Base-by-base conservation (phyloP, 2,329 filamentous ascomycete genomes). In the Corniculantispora saksenae region DNA sequence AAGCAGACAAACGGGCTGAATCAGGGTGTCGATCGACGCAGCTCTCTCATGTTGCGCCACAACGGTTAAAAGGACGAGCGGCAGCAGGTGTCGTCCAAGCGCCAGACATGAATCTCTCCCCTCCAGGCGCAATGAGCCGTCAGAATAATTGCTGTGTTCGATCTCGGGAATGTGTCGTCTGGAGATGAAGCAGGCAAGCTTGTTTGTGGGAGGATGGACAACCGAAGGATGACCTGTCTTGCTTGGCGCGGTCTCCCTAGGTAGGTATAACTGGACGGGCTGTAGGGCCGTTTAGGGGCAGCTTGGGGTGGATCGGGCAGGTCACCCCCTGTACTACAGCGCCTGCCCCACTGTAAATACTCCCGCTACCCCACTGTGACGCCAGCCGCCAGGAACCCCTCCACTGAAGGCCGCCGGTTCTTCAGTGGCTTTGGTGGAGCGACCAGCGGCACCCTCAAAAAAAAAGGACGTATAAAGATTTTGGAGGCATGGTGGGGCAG, bases 401-500 rank as follows among this genome's bases (percentile, higher is more conserved):
- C 61, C 53, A 35, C 50, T 25, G 25, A 27, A 56, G 9, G 51
- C 60, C 59, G 32, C 32, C 17, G 7, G 35, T 38, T n/a, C 35
- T 43, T 43, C 38, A 7, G 12, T 19, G 38, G 38, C 38, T 13
- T 43, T 13, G 12, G 38, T 43, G 38, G 12, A 7, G n/a, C 17
- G 38, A 32, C 38, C 38, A 43, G 5, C 38, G 38, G n/a, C n/a
- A n/a, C n/a, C n/a, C n/a, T n/a, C n/a, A n/a, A n/a, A 7, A 38
- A 48, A 38, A 61, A 43, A 21, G 21, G 29, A 29, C 17, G 19
- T 10, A 3, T 32, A 63, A 48, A 56, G 8, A 19, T 40, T 64
- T 64, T 25, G 43, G 27, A 57, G 51, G 15, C 35, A 59, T 61
- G 55, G 56, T 48, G 63, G 55, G 56, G 56, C 53, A 64, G 45